Evolutionary conservation across 2,329 filamentous ascomycete genomes (phyloP), one percentile per base, ranked within the genome.

Genomic region (Talaromyces sp.): DNA sequence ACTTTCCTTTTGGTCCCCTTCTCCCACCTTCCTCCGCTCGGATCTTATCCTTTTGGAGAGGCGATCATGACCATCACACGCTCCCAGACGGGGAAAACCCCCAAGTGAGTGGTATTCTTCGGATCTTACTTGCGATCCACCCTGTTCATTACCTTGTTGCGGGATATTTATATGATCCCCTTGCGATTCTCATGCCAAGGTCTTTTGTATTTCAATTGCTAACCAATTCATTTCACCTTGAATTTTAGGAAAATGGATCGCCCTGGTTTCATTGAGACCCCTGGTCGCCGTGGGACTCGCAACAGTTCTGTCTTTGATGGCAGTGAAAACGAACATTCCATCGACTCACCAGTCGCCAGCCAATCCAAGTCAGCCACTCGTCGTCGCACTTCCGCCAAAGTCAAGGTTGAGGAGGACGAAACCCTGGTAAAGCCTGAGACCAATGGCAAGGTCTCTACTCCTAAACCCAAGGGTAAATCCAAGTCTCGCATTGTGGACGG

Each of bases 231-330:
- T 5, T 27, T 27, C 24, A 27, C 9, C 9, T 27, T 9, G 24
- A 9, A 27, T 5, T 27, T 27, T 56, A 84, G 81, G 67, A 82
- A 82, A 70, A 72, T 77, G 47, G 74, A 78, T 47, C 75, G 77
- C 51, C 75, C 77, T 39, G 79, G 77, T 44, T 82, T 77, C 61
- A 75, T 82, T 43, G 76, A 82, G 58, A 82, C 80, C 13, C 80
- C 80, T 49, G 70, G 75, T 52, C 68, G 72, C 51, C 76, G 78
- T 49, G 65, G 69, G 37, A 76, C 70, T 49, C 74, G 78, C 52
- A 77, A 71, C 62, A 77, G 75, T 57, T 69, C 63, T n/a, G 65
- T 65, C 48, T 64, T 71, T 17, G 73, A 70, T 4, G 55, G 60
- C 44, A 68, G 62, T 35, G 59, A 65, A 51, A 64, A 69, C 52